phyloP scores from a whole-genome alignment of 73 alveolate genomes.

The Tetrahymena thermophila region DNA sequence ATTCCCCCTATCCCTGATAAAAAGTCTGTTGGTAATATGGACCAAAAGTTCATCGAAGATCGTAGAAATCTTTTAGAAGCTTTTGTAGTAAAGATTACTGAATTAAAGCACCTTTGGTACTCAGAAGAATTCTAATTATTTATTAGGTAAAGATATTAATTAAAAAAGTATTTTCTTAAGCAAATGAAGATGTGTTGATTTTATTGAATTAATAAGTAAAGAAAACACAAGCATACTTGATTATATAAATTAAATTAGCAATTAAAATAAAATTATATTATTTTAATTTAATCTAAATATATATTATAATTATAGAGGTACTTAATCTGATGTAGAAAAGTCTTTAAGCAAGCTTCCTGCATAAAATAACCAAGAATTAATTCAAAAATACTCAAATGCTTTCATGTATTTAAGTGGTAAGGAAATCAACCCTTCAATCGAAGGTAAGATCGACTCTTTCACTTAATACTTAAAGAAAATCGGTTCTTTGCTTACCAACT shows the following conservation, averaged over 20 bases:
- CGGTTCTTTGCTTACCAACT: conserved; percentile 2
- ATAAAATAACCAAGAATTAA: conserved; percentile 9
- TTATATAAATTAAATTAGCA: background rate
- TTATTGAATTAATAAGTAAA: too few species aligned
- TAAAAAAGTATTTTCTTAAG: background rate
- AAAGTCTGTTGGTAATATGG: conserved; percentile 45
- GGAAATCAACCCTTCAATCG: conserved; percentile 22
- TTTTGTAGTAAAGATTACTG: conserved; percentile 7
- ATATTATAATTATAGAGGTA: background rate
- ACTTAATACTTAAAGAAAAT: conserved; percentile 11
- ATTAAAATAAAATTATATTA: background rate
- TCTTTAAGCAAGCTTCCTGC: background rate
- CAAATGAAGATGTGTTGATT: background rate
- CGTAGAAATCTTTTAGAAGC: conserved; percentile 17
- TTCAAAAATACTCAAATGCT: conserved; percentile 11
- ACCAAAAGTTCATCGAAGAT: conserved; percentile 38
- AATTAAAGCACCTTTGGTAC: conserved; percentile 34
- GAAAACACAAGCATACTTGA: background rate
- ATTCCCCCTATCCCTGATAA: conserved; percentile 39
- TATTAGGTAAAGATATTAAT: background rate
- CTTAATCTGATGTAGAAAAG: background rate
- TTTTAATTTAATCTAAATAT: background rate
- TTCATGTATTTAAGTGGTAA: conserved; percentile 27
- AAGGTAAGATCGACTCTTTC: conserved; percentile 7
- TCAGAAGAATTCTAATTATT: conserved; percentile 25